Percentiles rank a stretch among this genome's conserved stretches.
Conservation (phyloP, 495 filamentous ascomycete genomes). For the Halenospora varia region DNA sequence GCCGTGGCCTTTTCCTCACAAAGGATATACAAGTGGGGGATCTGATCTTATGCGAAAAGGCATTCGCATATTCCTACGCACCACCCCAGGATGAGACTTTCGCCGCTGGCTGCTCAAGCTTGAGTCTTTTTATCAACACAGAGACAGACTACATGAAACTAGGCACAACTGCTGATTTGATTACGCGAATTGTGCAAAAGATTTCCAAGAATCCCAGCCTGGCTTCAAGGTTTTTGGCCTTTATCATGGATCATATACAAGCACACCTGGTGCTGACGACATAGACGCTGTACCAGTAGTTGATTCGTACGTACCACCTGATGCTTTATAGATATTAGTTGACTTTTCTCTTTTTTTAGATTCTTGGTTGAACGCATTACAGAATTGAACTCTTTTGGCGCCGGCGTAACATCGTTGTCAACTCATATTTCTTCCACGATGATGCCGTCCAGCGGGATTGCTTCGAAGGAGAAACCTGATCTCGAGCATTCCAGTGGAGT, state of each 20-base stretch:
- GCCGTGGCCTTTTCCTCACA: constrained; percentile 49
- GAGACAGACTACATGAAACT: no score
- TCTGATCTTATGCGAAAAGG: constrained; percentile 53
- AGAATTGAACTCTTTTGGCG: constrained; percentile 33
- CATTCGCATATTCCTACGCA: constrained; percentile 36
- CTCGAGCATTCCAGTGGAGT: not conserved
- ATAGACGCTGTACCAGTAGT: constrained; percentile 37
- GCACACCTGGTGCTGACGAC: no score
- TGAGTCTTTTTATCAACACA: constrained; percentile 16
- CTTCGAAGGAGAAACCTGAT: no score
- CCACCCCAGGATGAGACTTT: constrained; percentile 1
- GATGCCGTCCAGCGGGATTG: no score
- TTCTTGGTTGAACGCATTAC: constrained; percentile 35
- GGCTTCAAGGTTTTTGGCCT: no score
- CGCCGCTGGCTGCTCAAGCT: no score
- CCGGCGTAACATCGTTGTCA: no score
- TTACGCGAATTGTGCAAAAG: constrained; percentile 38
- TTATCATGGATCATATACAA: constrained; percentile 40
- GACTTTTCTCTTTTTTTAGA: not conserved
- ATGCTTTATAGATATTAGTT: not conserved
- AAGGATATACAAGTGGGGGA: constrained; percentile 47
- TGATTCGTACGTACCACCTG: constrained; percentile 21
- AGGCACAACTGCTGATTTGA: constrained; percentile 32
- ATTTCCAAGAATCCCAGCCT: constrained; percentile 45
- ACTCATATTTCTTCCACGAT: no score